Evolutionary conservation across 257 asterid species (phyloP), one percentile per base, ranked within the genome.

Genomic region (Scutellaria galericulata): DNA sequence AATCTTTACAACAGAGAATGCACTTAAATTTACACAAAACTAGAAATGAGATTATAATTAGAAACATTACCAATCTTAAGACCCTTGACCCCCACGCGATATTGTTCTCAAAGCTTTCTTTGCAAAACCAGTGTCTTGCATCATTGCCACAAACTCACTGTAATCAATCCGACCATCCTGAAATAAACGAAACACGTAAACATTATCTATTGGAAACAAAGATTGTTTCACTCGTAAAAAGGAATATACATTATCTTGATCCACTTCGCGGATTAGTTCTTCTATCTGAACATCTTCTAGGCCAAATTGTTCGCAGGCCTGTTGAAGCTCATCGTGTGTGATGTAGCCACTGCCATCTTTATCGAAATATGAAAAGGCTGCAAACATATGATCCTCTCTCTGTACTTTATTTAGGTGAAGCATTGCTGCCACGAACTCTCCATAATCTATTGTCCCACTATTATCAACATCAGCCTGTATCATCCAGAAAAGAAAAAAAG

Each of bases 381-480:
- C 92, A 73, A 48, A 78, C 66, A 89, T 47, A 74, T 89, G 90
- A 78, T 84, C 94, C 72, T 87, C 97, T 75, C 75, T 89, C 66
- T 87, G 91, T 9, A 87, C 83, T 80, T 91, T 86, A 87, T 89
- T 91, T 50, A 88, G 78, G 81, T 89, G 89, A 76, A 91, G 77
- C 84, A 89, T 91, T 76, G 97, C 97, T 40, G 97, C 94, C 42
- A 91, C 87, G 52, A 91, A 91, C 73, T 91, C 97, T 11, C 88
- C 89, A 14, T 91, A 91, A 77, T 89, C 97, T 39, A 91, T 87
- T 12, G 92, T 83, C 27, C 97, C 97, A 22, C 86, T 91, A 63
- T 89, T 91, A 75, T 91, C 96, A 37, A 89, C 74, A 64, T 91
- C 96, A 1, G 96, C 94, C 97, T 90, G 82, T 71, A 71, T 75